A percentile compares a stretch with the other conserved stretches of the same genome.
Evolutionary conservation across 2,329 filamentous ascomycete species (phyloP).

Genomic region (Pseudogymnoascus sp.): DNA sequence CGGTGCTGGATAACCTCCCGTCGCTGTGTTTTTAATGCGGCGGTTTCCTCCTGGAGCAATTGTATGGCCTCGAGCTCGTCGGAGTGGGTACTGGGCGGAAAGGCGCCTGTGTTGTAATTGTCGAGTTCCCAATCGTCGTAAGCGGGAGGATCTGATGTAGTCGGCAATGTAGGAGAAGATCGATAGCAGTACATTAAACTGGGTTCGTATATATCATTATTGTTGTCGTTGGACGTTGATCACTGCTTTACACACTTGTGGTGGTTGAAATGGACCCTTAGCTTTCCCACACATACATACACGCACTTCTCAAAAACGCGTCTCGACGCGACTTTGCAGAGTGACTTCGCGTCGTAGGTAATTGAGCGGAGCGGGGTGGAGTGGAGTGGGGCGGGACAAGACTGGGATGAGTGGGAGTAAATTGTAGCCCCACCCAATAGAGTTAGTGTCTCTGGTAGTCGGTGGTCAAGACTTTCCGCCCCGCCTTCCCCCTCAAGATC

Average conservation of each 20-base stretch:
- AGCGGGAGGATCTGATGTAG: conserved; percentile 22
- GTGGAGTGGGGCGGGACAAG: background rate
- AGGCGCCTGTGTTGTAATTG: conserved; percentile 5
- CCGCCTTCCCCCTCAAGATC: background rate
- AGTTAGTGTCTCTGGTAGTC: background rate
- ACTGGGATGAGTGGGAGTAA: background rate
- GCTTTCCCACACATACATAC: background rate
- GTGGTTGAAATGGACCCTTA: background rate
- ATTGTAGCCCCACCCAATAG: background rate
- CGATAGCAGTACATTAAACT: background rate
- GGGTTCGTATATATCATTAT: background rate
- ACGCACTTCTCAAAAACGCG: background rate
- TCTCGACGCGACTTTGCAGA: background rate
- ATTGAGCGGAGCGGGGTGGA: conserved; percentile 3
- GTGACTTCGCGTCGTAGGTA: background rate
- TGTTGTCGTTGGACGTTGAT: background rate
- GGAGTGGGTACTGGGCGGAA: conserved; percentile 28
- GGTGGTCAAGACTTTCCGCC: conserved; percentile 5
- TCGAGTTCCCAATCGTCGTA: conserved; percentile 20
- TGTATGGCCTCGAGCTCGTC: conserved; percentile 43
- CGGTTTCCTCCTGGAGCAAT: conserved; percentile 34
- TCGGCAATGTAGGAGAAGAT: conserved; percentile 11
- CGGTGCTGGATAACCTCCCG: conserved; percentile 45
- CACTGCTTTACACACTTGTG: background rate
- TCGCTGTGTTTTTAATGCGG: conserved; percentile 33